Evolutionary conservation across 2,329 filamentous ascomycete species (phyloP).

Genomic region (Calonectria hongkongensis): DNA sequence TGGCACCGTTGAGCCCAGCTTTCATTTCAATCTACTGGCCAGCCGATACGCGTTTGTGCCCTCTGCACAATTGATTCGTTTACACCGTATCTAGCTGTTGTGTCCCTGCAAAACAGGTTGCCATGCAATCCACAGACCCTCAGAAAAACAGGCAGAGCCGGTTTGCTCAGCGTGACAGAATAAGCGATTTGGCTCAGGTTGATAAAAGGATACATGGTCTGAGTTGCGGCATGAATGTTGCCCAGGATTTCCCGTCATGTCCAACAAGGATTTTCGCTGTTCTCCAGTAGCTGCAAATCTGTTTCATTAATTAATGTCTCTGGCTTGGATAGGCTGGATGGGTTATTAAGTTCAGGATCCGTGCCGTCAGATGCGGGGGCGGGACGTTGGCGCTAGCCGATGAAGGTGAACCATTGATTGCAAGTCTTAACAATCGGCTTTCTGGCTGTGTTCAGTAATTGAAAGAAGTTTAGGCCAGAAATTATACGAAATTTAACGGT

Average conservation of each 20-base stretch:
- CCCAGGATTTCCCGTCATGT: not conserved
- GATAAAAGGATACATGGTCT: slow-evolving; percentile 2
- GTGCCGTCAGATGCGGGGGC: not conserved
- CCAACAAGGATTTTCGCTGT: too few relatives aligned
- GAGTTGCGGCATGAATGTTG: slow-evolving; percentile 34
- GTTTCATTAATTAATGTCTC: slow-evolving; percentile 38
- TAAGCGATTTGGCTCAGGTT: slow-evolving; percentile 28
- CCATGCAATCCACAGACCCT: slow-evolving; percentile 75
- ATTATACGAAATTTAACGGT: not conserved
- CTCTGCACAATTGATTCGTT: slow-evolving; percentile 63
- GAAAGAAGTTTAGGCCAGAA: not conserved
- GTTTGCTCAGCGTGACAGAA: slow-evolving; percentile 54
- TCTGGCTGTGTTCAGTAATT: not conserved
- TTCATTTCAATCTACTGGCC: slow-evolving; percentile 59
- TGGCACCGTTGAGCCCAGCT: slow-evolving; percentile 25
- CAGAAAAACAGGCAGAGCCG: slow-evolving; percentile 64
- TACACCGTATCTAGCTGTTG: slow-evolving; percentile 68
- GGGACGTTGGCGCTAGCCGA: slow-evolving; percentile 30
- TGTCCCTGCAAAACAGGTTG: slow-evolving; percentile 69
- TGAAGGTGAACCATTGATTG: not conserved
- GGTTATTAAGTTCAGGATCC: slow-evolving; percentile 30
- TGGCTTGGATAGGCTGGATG: slow-evolving; percentile 12
- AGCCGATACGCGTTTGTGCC: slow-evolving; percentile 68
- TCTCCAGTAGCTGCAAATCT: slow-evolving; percentile 5
- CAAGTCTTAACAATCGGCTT: not conserved